Percentiles rank a stretch among this genome's conserved stretches.
These are phyloP conservation scores for Hapsidospora chrysogenum DNA, from an alignment of 495 filamentous ascomycete species.

Conservation along the genomic window DNA sequence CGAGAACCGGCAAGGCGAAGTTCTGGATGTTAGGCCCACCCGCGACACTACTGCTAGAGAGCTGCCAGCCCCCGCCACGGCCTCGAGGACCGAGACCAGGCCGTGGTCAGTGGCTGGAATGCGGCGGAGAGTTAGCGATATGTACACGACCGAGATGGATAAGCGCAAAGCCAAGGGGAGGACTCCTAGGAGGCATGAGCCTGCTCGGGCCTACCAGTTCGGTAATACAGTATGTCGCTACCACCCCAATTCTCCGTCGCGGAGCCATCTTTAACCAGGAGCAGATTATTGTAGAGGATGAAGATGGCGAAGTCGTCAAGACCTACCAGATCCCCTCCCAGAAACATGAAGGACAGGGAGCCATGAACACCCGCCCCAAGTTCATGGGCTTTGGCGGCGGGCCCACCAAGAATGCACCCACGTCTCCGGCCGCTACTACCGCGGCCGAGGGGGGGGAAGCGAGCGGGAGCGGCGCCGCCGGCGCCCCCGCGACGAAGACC, in stretches of 20 bases:
- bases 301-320: slow-evolving; percentile 93
- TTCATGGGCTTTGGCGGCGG: slow-evolving; percentile 29
- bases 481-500: slow-evolving; percentile 6
- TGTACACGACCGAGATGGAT: slow-evolving; percentile 39
- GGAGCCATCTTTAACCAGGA: no score
- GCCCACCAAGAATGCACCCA: slow-evolving; percentile 12
- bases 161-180: slow-evolving; percentile 43
- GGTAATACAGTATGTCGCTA: slow-evolving; percentile 56
- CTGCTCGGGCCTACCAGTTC: slow-evolving; percentile 87
- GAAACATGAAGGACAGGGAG: slow-evolving; percentile 14
- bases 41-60: slow-evolving; percentile 11
- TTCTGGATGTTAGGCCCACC: slow-evolving; percentile 32
- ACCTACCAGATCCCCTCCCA: slow-evolving; percentile 71
- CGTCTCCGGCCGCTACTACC: neutral
- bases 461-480: slow-evolving; percentile 8
- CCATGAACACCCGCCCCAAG: slow-evolving; percentile 26
- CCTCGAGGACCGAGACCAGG: slow-evolving; percentile 21
- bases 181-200: slow-evolving; percentile 24
- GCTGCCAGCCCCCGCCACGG: slow-evolving; percentile 2
- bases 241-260: no score
- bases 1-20: slow-evolving; percentile 81
- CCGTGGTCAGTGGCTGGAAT: slow-evolving; percentile 24
- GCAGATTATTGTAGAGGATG: slow-evolving; percentile 90
- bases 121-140: slow-evolving; percentile 30
- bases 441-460: slow-evolving; percentile 7